Conservation (phyloP, 495 filamentous ascomycete genomes). For the Aspergillus heteromorphus region DNA sequence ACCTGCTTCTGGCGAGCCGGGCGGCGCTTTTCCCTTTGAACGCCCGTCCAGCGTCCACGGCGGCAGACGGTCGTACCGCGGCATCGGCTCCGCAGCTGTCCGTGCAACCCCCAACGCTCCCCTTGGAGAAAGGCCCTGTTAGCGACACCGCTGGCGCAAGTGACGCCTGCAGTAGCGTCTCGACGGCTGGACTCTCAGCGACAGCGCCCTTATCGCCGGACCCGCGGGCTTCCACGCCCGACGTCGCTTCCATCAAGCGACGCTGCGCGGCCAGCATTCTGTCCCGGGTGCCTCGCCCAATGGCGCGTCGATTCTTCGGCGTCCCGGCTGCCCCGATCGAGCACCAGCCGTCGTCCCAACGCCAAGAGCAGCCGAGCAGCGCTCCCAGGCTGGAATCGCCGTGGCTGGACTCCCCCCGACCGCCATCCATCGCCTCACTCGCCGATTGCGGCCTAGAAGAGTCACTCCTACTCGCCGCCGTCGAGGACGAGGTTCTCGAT, state of each 20-base stretch:
- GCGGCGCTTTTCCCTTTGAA: constrained; percentile 77
- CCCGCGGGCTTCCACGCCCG: constrained; percentile 26
- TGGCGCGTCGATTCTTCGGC: constrained; percentile 38
- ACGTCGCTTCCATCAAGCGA: constrained; percentile 49
- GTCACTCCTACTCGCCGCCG: constrained; percentile 34
- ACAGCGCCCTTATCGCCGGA: constrained; percentile 13
- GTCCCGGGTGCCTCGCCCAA: constrained; percentile 36
- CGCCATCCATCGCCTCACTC: constrained; percentile 1
- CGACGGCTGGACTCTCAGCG: constrained; percentile 8
- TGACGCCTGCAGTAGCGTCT: constrained; percentile 17
- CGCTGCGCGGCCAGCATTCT: constrained; percentile 50
- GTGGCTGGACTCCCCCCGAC: neutral
- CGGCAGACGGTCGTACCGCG: constrained; percentile 19
- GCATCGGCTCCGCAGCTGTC: constrained; percentile 25
- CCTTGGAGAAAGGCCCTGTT: constrained; percentile 9
- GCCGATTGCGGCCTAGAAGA: constrained; percentile 20
- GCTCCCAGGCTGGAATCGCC: constrained; percentile 3
- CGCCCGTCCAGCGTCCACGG: constrained; percentile 36
- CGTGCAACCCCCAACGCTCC: constrained; percentile 22
- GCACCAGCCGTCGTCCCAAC: neutral
- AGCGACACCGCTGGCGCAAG: constrained; percentile 19
- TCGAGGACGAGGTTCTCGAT: constrained; percentile 58
- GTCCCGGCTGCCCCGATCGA: constrained; percentile 14
- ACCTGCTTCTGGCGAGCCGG: constrained; percentile 66
- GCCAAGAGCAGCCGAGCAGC: neutral